These are phyloP conservation scores for Psidium friedrichsthalianum DNA, from an alignment of 345 rosid genomes.

Conservation along the genomic window DNA sequence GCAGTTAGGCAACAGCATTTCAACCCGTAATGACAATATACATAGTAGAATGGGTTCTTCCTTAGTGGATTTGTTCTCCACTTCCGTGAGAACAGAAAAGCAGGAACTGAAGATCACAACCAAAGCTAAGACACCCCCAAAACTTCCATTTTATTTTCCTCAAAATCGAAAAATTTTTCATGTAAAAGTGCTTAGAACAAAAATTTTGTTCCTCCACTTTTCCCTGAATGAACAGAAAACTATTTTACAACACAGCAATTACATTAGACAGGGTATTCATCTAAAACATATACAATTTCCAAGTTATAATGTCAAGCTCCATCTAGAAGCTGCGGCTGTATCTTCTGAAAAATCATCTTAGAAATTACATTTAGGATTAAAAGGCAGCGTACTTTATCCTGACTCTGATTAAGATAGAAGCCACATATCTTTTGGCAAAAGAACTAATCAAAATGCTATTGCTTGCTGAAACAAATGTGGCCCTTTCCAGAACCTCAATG, in stretches of 20 bases:
- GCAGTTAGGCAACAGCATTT: background rate
- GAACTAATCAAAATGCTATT: background rate
- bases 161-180: background rate
- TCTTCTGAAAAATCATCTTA: background rate
- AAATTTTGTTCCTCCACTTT: background rate
- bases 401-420: background rate
- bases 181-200: background rate
- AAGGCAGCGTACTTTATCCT: background rate
- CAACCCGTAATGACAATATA: background rate
- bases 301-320: background rate
- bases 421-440: background rate
- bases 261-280: background rate
- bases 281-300: background rate
- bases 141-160: background rate
- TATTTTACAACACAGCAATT: background rate
- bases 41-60: background rate
- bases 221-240: background rate
- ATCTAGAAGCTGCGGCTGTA: background rate
- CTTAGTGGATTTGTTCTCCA: background rate
- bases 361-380: background rate
- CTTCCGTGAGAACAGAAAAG: background rate
- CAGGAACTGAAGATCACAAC: background rate
- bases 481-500: background rate
- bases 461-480: background rate
- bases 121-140: background rate